phyloP scores from a whole-genome alignment of 495 filamentous ascomycete species.

The Penicillium ucsense region DNA sequence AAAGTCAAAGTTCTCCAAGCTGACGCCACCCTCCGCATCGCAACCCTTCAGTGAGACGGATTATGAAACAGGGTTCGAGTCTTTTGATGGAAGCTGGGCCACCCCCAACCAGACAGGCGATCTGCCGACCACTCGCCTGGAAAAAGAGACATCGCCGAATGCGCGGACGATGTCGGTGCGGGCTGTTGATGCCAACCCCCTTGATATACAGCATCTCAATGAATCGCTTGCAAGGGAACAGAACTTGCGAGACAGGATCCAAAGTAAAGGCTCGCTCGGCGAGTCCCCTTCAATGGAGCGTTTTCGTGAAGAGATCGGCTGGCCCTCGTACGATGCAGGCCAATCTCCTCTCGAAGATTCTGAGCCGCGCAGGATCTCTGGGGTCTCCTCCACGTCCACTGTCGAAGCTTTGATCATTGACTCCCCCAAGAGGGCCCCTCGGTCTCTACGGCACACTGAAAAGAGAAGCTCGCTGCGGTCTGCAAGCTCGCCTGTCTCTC shows the following conservation, averaged over 20 bases:
- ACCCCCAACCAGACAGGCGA: slow-evolving; percentile 3
- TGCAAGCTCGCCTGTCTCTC: slow-evolving; percentile 34
- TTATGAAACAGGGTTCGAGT: slow-evolving; percentile 17
- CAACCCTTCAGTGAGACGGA: slow-evolving; percentile 11
- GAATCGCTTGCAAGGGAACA: slow-evolving; percentile 22
- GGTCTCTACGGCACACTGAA: slow-evolving; percentile 56
- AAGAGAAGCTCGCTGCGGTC: slow-evolving; percentile 55
- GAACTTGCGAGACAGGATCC: slow-evolving; percentile 26
- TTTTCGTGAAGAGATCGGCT: slow-evolving; percentile 33
- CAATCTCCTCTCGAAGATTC: slow-evolving; percentile 18
- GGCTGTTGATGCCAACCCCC: slow-evolving; percentile 2
- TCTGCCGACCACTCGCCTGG: slow-evolving; percentile 11
- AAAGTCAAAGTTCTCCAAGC: slow-evolving; percentile 7
- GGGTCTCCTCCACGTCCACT: slow-evolving; percentile 57
- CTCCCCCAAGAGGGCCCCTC: slow-evolving; percentile 37
- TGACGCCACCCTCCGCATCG: slow-evolving; percentile 5
- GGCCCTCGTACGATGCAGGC: slow-evolving; percentile 25
- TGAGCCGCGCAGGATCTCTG: slow-evolving; percentile 43
- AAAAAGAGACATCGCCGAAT: slow-evolving; percentile 8
- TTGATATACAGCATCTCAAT: slow-evolving; percentile 14
- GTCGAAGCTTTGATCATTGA: slow-evolving; percentile 66
- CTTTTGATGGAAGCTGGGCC: slow-evolving; percentile 19
- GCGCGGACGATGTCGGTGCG: neutral
- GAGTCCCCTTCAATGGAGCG: slow-evolving; percentile 26
- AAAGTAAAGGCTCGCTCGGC: slow-evolving; percentile 15